Evolutionary conservation across 257 asterid genomes (phyloP), one percentile per base, ranked within the genome.

Genomic region (Ilex aquifolium): DNA sequence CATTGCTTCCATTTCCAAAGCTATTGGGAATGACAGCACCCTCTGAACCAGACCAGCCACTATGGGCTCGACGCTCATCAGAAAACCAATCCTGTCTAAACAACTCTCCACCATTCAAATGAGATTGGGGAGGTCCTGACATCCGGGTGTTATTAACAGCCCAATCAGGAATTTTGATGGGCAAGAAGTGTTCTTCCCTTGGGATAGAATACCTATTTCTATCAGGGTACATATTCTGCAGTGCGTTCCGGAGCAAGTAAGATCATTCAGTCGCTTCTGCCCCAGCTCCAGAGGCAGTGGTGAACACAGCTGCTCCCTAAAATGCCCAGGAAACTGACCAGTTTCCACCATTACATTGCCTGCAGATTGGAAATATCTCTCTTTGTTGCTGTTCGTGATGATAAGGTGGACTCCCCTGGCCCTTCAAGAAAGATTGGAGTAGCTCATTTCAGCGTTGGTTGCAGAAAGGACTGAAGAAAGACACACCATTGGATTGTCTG

Each of bases 241-340:
- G 87, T 73, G 82, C 57, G 62, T 76, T 82, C 60, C 70, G 88
- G 61, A 78, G 84, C 80, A 67, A 30, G 61, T 78, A 81, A 81
- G 63, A 75, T 84, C 90, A 68, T 79, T 72, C 67, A 72, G 59
- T 73, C 88, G 82, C 79, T 86, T 88, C 71, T 75, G 95, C 79
- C 86, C 80, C 57, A 57, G 55, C 67, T 79, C 90, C 59, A 76
- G 57, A 14, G 84, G 82, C 70, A 68, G 75, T 12, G 84, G 61
- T 63, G 76, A 79, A 71, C 76, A 89, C 61, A 74, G 68, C 58
- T 77, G 91, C 57, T 80, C 93, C 76, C 73, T 79, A 56, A 80
- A 76, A 60, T 72, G 82, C 70, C 78, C 76, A 48, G 91, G 59
- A 75, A 74, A 81, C 56, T 84, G 90, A 65, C 84, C 72, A 29